Evolutionary conservation across 2,329 filamentous ascomycete genomes (phyloP).

Genomic region (Proliferodiscus dingleyae): DNA sequence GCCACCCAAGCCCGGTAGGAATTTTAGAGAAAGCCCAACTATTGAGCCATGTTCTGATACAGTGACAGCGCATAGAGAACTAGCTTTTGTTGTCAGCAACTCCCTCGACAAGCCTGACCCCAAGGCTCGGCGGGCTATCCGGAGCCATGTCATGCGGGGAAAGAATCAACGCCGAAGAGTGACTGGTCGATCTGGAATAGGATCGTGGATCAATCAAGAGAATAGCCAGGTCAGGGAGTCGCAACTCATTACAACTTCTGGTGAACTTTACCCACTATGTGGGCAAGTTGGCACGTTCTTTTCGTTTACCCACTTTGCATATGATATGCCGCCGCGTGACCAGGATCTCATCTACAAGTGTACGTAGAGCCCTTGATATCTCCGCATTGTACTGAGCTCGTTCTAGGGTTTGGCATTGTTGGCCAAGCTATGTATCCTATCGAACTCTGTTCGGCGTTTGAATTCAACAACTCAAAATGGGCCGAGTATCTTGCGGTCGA

Average conservation of each 20-base stretch:
- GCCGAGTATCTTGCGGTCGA: constrained; percentile 2
- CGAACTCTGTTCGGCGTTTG: background rate
- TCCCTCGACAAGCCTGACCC: constrained; percentile 1
- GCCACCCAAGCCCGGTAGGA: background rate
- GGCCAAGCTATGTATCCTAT: background rate
- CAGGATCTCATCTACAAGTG: constrained; percentile 5
- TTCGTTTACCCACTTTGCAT: background rate
- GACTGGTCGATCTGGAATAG: background rate
- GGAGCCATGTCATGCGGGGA: constrained; percentile 7
- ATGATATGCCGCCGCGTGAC: constrained; percentile 6
- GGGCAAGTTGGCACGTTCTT: background rate
- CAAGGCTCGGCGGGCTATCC: background rate
- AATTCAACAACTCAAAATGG: background rate
- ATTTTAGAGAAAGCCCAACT: background rate
- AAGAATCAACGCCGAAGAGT: constrained; percentile 1
- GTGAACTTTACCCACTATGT: background rate
- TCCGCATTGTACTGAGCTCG: background rate
- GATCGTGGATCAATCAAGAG: constrained; percentile 4
- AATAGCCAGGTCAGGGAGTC: background rate
- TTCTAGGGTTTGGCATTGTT: background rate
- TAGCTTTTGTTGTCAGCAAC: constrained; percentile 3
- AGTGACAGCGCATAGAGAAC: background rate
- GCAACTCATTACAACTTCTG: background rate
- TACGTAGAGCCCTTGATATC: background rate
- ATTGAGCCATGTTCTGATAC: too few relatives aligned